Evolutionary conservation across 331 rosid genomes (phyloP), one percentile per base, ranked within the genome.

Genomic region (Malus hybrid): DNA sequence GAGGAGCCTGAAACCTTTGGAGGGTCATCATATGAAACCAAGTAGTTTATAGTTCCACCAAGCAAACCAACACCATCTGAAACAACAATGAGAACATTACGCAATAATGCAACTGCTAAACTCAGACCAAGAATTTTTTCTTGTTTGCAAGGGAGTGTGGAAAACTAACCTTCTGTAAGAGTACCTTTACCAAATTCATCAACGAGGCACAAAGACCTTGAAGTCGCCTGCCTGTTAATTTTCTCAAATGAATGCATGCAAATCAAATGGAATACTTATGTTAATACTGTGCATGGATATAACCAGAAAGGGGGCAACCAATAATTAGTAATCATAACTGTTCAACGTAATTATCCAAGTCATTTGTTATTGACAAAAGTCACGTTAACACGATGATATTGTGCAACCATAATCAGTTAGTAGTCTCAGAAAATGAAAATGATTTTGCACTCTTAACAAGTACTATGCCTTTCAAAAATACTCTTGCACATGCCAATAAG

Each of bases 101-200:
- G 64, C 24, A 34, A 62, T 55, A 71, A n/a, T 70, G 22, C 52
- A 58, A 74, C 64, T 74, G 72, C 75, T 65, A 76, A 57, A 55
- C 71, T 58, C 18, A 33, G 32, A 18, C 58, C 63, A 72, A 79
- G 68, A 74, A 58, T 6, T 53, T 52, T 22, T 64, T 75, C 28
- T 73, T 33, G 63, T 33, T 42, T 58, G 57, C 61, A n/a, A 15
- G 56, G 29, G 33, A 2, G 34, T 5, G 69, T 14, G 74, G 73
- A 84, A 82, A 82, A 76, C 91, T 71, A 81, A 94, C 97, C 99
- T 94, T 91, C 99, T 48, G 93, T 94, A 66, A 94, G 99, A 75
- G 97, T 94, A 39, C 98, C 98, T 88, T 94, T 94, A 74, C 97
- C 99, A 83, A 94, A 94, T 85, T 94, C 99, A 83, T 91, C 99